Percentiles rank a stretch among this genome's conserved stretches.
Conservation (phyloP, 1,139 yeast species). For the Nakaseomyces uthaithaninus region DNA sequence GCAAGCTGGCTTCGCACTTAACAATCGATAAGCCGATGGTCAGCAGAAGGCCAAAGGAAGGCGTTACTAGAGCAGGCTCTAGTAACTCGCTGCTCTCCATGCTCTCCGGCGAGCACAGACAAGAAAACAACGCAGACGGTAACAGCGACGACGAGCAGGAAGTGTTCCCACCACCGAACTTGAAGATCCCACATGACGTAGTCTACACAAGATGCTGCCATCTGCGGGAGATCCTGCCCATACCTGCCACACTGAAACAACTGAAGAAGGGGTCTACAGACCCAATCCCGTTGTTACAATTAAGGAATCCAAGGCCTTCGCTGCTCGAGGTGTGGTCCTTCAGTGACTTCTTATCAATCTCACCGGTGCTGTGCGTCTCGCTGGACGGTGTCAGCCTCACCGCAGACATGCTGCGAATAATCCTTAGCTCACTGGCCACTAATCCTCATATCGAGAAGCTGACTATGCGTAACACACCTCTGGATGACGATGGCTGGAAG, state of each 20-base stretch:
- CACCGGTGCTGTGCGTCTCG: constrained; percentile 60
- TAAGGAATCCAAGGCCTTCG: constrained; percentile 67
- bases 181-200: constrained; percentile 46
- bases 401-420: constrained; percentile 53
- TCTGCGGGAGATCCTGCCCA: constrained; percentile 82
- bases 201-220: constrained; percentile 90
- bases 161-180: constrained; percentile 24
- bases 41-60: constrained; percentile 28
- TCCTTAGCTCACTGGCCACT: constrained; percentile 52
- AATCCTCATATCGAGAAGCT: constrained; percentile 57
- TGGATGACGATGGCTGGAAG: constrained; percentile 64
- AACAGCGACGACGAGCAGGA: constrained; percentile 15
- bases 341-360: constrained; percentile 66
- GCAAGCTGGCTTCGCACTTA: constrained; percentile 37
- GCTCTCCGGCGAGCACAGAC: constrained; percentile 15
- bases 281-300: constrained; percentile 55
- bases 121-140: constrained; percentile 10
- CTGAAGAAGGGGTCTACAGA: constrained; percentile 62
- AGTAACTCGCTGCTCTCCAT: constrained; percentile 20
- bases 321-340: constrained; percentile 66
- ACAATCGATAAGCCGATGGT: constrained; percentile 47
- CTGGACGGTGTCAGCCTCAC: constrained; percentile 63
- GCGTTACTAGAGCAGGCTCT: constrained; percentile 19
- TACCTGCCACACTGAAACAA: constrained; percentile 83
- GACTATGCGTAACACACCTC: constrained; percentile 63